These are phyloP conservation scores for Artemisia annua DNA, from an alignment of 129 eudicot genomes.

Conservation along the genomic window DNA sequence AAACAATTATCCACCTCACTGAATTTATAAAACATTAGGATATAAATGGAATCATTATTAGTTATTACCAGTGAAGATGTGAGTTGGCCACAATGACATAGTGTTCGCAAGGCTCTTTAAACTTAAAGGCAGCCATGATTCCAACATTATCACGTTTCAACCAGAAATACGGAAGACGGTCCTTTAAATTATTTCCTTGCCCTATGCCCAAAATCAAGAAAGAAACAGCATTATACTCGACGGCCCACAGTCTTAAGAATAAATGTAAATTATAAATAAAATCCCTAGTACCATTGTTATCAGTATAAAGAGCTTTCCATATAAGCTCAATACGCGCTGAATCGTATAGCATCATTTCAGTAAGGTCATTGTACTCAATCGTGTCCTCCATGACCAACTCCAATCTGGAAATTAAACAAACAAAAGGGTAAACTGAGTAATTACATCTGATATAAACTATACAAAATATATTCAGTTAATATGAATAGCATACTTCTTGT, in stretches of 20 bases:
- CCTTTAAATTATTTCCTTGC: constrained; percentile 33
- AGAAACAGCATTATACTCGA: background rate
- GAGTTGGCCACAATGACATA: constrained; percentile 80
- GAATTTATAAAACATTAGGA: constrained; percentile 6
- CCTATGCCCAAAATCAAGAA: constrained; percentile 25
- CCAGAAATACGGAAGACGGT: constrained; percentile 69
- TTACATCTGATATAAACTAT: background rate
- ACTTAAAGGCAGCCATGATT: constrained; percentile 77
- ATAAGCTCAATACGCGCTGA: constrained; percentile 30
- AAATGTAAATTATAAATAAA: background rate
- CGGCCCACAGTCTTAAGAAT: background rate
- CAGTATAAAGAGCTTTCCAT: constrained; percentile 21
- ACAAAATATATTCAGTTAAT: background rate
- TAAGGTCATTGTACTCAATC: constrained; percentile 90
- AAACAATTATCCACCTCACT: too few species aligned
- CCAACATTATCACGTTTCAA: constrained; percentile 95
- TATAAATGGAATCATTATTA: constrained; percentile 2
- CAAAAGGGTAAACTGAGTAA: constrained; percentile 6
- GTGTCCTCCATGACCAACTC: constrained; percentile 75
- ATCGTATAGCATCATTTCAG: constrained; percentile 44
- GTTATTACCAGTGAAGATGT: constrained; percentile 71
- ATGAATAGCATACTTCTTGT: constrained; percentile 42
- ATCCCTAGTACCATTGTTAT: constrained; percentile 20
- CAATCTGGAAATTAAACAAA: constrained; percentile 41
- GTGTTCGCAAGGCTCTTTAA: constrained; percentile 56